Conservation (phyloP, 345 rosid species). For the Aquilaria malaccensis region DNA sequence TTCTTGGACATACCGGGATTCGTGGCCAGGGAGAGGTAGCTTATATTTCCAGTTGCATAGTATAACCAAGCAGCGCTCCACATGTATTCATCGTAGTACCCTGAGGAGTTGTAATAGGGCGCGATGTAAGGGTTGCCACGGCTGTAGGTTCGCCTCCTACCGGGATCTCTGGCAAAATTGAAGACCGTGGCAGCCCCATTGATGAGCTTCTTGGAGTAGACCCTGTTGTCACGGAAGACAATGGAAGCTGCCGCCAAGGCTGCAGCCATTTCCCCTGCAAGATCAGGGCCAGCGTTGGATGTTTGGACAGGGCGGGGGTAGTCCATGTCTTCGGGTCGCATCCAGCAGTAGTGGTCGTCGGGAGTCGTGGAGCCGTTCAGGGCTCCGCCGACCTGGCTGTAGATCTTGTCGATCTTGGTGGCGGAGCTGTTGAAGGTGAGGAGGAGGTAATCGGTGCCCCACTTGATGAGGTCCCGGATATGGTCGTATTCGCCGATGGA, state of each 20-base stretch:
- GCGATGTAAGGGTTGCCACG: constrained; percentile 32
- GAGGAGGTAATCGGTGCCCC: constrained; percentile 89
- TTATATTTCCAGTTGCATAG: constrained; percentile 72
- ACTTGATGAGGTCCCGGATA: constrained; percentile 54
- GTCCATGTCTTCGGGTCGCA: constrained; percentile 79
- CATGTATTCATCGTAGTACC: constrained; percentile 76
- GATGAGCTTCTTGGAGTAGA: constrained; percentile 47
- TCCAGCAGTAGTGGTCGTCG: constrained; percentile 79
- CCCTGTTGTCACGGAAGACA: constrained; percentile 44
- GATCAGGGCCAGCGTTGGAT: constrained; percentile 44
- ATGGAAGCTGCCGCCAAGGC: constrained; percentile 78
- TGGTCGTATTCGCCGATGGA: constrained; percentile 58
- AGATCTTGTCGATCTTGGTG: constrained; percentile 46
- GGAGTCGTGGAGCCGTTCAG: constrained; percentile 43
- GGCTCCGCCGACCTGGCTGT: constrained; percentile 75
- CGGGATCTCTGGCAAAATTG: constrained; percentile 46
- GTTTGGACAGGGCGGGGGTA: constrained; percentile 42
- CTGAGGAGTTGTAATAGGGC: constrained; percentile 63
- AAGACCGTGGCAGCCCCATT: constrained; percentile 57
- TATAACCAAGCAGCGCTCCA: constrained; percentile 86
- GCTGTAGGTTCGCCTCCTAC: constrained; percentile 36
- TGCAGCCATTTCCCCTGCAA: constrained; percentile 71
- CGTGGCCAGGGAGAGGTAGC: constrained; percentile 55
- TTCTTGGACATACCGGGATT: constrained; percentile 41
- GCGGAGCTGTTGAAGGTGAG: constrained; percentile 70